Conservation (phyloP, 805 yeast species). For the Diddensiella transvaalensis region DNA sequence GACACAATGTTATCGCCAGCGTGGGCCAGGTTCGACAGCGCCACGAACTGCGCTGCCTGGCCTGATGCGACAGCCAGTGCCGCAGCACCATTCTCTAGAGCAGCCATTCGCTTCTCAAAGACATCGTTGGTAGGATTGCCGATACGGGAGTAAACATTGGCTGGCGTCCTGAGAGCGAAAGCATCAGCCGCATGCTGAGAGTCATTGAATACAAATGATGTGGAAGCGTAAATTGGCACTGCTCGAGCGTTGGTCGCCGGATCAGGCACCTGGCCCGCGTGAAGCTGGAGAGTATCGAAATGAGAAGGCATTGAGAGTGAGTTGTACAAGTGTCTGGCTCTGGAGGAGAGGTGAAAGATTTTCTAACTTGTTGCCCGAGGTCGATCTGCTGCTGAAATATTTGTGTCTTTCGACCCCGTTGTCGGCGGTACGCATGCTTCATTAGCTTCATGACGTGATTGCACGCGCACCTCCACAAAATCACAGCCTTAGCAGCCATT, state of each 20-base stretch:
- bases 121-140: slow-evolving; percentile 92
- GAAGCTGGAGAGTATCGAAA: slow-evolving; percentile 88
- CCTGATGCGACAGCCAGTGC: slow-evolving; percentile 93
- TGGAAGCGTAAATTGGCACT: slow-evolving; percentile 87
- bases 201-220: slow-evolving; percentile 83
- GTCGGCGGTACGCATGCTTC: no score
- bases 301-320: slow-evolving; percentile 38
- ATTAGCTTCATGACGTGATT: background rate
- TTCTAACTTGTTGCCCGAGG: background rate
- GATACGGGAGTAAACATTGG: slow-evolving; percentile 84
- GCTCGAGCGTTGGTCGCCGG: slow-evolving; percentile 72
- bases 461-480: no score
- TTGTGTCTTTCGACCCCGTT: no score
- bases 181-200: slow-evolving; percentile 90
- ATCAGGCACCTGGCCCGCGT: slow-evolving; percentile 85
- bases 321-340: no score
- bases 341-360: no score
- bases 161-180: slow-evolving; percentile 79
- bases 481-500: no score
- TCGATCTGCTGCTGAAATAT: background rate
- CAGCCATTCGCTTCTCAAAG: slow-evolving; percentile 88
- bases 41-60: slow-evolving; percentile 90
- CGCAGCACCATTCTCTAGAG: slow-evolving; percentile 87
- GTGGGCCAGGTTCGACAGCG: slow-evolving; percentile 78
- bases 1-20: slow-evolving; percentile 88